These are phyloP conservation scores for Ganoderma resinaceum DNA, from an alignment of 1,284 basidiomycete species.

Conservation along the genomic window DNA sequence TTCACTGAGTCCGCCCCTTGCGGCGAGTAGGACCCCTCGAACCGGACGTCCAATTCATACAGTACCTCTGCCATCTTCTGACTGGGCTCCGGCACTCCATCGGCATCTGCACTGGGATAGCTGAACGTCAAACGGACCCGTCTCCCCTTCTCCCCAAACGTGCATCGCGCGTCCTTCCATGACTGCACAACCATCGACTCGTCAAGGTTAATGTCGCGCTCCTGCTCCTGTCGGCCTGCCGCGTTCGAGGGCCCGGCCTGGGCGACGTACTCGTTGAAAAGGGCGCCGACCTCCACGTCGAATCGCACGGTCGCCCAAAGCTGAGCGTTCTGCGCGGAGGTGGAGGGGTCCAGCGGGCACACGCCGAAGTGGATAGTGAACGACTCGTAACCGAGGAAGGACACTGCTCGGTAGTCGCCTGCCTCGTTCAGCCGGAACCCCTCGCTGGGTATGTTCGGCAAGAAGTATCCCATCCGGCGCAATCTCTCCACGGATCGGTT, in stretches of 20 bases:
- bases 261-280: constrained; percentile 2
- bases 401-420: constrained; percentile 20
- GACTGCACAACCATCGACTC: constrained; percentile 27
- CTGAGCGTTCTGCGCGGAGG: constrained; percentile 14
- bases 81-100: neutral
- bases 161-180: constrained; percentile 21
- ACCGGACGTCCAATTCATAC: constrained; percentile 28
- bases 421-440: constrained; percentile 21
- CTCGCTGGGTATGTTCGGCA: constrained; percentile 16
- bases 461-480: constrained; percentile 15
- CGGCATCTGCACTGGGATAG: constrained; percentile 11
- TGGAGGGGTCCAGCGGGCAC: constrained; percentile 20
- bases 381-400: constrained; percentile 23
- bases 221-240: neutral
- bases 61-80: constrained; percentile 16
- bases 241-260: neutral
- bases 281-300: constrained; percentile 16
- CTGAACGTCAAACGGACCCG: constrained; percentile 26
- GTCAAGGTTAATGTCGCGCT: constrained; percentile 17
- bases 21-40: constrained; percentile 15
- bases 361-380: constrained; percentile 28
- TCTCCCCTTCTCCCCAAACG: constrained; percentile 15
- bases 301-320: constrained; percentile 29
- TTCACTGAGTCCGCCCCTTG: neutral
- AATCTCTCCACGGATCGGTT: constrained; percentile 3